Evolutionary conservation across 2,329 filamentous ascomycete species (phyloP), one percentile per base, ranked within the genome.

Genomic region (Capronia epimyces): DNA sequence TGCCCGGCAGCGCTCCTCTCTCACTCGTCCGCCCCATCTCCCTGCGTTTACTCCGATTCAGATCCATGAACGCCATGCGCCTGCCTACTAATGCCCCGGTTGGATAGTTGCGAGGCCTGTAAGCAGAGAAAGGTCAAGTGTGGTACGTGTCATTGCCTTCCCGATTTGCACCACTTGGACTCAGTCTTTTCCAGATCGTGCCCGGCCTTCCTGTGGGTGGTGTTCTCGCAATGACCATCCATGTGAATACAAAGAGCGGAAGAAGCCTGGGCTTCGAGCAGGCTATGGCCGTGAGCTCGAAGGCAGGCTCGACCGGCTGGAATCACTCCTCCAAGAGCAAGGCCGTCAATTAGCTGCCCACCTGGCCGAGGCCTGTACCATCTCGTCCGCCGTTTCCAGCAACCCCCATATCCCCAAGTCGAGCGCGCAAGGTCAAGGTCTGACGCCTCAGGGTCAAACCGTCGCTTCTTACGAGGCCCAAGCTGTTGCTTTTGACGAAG

Each of bases 231-330:
- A 87, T 66, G 77, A 77, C 51, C 79, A 84, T 57, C 60, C 74
- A 36, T 87, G 83, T 64, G 80, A 84, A 64, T 87, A 87, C 64
- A 81, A 80, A 54, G 83, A 85, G 61, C 75, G 83, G 36, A 85
- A 86, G 69, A 86, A 86, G 65, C 82, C 83, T 6, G 83, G 84
- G 2, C 72, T 79, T 31, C 71, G 79, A 24, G 77, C 81, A 60
- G 81, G 80, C 39, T 82, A 82, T 65, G 79, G 79, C 12, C 70
- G 80, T 44, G 81, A 84, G 66, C 73, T 83, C 3, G 80, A 76
- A 58, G 69, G 69, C 44, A 82, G 74, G 66, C 76, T 67, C 62
- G 80, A 71, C 66, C 75, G 65, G 62, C 77, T 82, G 49, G 71
- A 80, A 71, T 9, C 68, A 68, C 37, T 69, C 20, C 47, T 62